Conservation (phyloP, 768 basidiomycete genomes). For the Tylopilus rubrobrunneus region DNA sequence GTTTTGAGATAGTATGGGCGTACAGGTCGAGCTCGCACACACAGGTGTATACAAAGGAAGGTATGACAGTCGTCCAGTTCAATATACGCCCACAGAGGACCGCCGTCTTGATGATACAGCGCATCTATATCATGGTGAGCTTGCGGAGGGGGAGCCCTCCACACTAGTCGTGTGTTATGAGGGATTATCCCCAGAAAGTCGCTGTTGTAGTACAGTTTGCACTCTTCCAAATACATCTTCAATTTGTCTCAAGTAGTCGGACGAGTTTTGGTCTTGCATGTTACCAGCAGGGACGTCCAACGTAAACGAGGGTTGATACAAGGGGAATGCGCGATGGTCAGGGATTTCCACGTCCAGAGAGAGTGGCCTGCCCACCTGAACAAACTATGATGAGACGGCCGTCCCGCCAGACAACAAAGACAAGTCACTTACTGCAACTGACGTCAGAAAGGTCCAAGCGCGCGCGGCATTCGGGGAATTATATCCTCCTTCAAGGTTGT, state of each 20-base stretch:
- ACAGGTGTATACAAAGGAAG: conserved; percentile 46
- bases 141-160: too few species aligned
- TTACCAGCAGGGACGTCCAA: conserved; percentile 72
- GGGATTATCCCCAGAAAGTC: conserved; percentile 4
- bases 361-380: conserved; percentile 47
- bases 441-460: conserved; percentile 83
- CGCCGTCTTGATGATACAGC: conserved; percentile 46
- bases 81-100: conserved; percentile 40
- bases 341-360: conserved; percentile 64
- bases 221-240: conserved; percentile 39
- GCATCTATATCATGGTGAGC: conserved; percentile 31
- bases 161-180: too few species aligned
- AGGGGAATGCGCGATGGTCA: conserved; percentile 67
- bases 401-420: neutral
- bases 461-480: conserved; percentile 78
- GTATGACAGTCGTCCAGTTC: conserved; percentile 42
- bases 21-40: too few species aligned
- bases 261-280: conserved; percentile 69
- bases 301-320: conserved; percentile 78
- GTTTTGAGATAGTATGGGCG: conserved; percentile 4
- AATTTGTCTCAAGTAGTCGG: conserved; percentile 48
- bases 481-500: conserved; percentile 65
- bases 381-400: conserved; percentile 25
- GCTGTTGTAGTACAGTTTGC: conserved; percentile 19
- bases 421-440: conserved; percentile 54